Conservation (phyloP, 2,329 filamentous ascomycete genomes). For the Calonectria multiphialidica region DNA sequence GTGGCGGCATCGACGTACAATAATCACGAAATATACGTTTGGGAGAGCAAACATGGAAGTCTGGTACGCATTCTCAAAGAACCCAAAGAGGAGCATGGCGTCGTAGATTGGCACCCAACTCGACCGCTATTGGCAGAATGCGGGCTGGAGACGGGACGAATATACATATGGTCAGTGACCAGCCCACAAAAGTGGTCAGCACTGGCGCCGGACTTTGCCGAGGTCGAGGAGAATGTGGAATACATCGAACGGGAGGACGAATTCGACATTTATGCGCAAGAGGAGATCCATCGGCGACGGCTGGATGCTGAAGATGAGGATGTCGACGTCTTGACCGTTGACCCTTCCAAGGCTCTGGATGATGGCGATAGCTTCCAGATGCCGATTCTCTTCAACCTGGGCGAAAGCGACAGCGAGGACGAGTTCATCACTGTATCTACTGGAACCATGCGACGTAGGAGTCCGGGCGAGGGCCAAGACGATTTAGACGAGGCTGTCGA, state of each 20-base stretch:
- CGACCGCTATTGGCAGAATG: constrained; percentile 90
- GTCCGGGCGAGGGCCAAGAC: constrained; percentile 79
- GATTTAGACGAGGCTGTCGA: constrained; percentile 67
- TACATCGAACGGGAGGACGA: constrained; percentile 97
- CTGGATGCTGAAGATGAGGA: constrained; percentile 94
- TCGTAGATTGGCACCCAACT: constrained; percentile 97
- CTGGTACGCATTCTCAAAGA: constrained; percentile 97
- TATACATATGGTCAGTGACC: constrained; percentile 96
- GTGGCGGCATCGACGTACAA: constrained; percentile 97
- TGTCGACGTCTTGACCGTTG: constrained; percentile 87
- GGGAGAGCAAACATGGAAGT: constrained; percentile 94
- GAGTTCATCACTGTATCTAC: constrained; percentile 78
- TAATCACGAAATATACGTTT: constrained; percentile 98
- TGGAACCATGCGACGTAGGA: constrained; percentile 90
- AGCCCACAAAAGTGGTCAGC: constrained; percentile 98
- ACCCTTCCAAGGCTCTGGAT: constrained; percentile 72
- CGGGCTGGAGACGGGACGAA: constrained; percentile 90
- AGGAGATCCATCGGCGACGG: constrained; percentile 91
- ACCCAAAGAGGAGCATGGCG: constrained; percentile 94
- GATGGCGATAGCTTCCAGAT: constrained; percentile 81
- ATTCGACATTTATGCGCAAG: constrained; percentile 96
- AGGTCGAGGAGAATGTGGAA: constrained; percentile 98
- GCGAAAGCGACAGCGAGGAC: constrained; percentile 95
- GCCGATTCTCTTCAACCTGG: constrained; percentile 93
- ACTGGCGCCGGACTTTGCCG: constrained; percentile 94